Percentiles rank a stretch among this genome's conserved stretches.
Conservation (phyloP, 305 asterid genomes). For the Fraxinus baroniana region DNA sequence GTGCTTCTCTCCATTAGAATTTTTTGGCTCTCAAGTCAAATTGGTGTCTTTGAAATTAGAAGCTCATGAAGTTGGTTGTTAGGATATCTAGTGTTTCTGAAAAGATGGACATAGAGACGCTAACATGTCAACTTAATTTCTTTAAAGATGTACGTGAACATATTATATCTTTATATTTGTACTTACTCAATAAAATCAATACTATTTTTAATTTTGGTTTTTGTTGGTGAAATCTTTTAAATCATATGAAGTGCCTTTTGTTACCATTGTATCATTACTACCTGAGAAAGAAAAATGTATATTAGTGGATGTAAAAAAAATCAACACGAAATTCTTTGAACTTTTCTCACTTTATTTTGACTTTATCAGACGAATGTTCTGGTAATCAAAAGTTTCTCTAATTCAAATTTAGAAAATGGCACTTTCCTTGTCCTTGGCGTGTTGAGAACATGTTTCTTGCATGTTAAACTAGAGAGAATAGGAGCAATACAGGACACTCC, state of each 20-base stretch:
- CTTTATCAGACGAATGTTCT: background rate
- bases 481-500: background rate
- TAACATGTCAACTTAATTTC: background rate
- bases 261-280: background rate
- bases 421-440: background rate
- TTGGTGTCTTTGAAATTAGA: background rate
- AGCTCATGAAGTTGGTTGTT: background rate
- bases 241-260: background rate
- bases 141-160: background rate
- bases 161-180: background rate
- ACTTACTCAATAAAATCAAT: background rate
- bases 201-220: background rate
- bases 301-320: background rate
- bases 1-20: background rate
- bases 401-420: background rate
- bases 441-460: background rate
- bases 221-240: background rate
- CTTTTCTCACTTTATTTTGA: background rate
- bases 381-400: background rate
- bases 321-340: background rate
- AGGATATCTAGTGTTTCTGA: background rate
- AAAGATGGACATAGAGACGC: background rate
- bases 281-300: background rate
- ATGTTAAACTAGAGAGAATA: background rate
- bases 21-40: background rate